Evolutionary conservation across 371 early-diverging fungal genomes (phyloP).

Genomic region (Zopfochytrium polystomum): DNA sequence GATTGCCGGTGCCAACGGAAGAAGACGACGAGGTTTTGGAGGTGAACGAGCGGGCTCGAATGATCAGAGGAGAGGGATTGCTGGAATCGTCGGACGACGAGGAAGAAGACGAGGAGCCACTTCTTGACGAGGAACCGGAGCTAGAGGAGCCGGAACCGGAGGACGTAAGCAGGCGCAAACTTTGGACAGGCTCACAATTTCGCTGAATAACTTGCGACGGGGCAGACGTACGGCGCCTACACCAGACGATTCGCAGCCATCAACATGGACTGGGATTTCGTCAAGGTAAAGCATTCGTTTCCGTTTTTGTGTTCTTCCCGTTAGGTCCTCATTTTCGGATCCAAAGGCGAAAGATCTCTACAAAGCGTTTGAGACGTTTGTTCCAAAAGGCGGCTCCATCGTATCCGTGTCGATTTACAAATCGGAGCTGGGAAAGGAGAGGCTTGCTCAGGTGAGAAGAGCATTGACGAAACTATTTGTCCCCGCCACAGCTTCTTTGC

Average conservation of each 20-base stretch:
- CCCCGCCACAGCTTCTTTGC: too few species aligned
- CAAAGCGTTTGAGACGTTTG: constrained; percentile 83
- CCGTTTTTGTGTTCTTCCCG: constrained; percentile 65
- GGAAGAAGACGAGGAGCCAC: constrained; percentile 53
- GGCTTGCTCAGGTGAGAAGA: constrained; percentile 65
- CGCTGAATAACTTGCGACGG: too few species aligned
- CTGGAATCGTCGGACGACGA: constrained; percentile 66
- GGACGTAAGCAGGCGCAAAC: too few species aligned
- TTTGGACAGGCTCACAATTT: not conserved
- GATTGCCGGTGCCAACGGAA: not conserved
- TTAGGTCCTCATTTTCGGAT: not conserved
- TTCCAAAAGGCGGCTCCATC: constrained; percentile 71
- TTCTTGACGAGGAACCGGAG: constrained; percentile 37
- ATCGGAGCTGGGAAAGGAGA: constrained; percentile 94
- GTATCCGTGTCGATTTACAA: constrained; percentile 82
- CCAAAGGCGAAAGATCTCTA: constrained; percentile 74
- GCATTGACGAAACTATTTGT: too few species aligned
- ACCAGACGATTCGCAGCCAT: constrained; percentile 87
- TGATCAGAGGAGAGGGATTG: constrained; percentile 83
- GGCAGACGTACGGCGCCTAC: constrained; percentile 41
- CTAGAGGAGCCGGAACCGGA: constrained; percentile 10
- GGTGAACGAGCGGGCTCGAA: constrained; percentile 61
- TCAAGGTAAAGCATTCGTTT: constrained; percentile 67
- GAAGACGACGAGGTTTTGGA: constrained; percentile 32
- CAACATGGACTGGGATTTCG: constrained; percentile 97